Evolutionary conservation across 306 rosid genomes (phyloP).

Genomic region (Crotalaria pallida): DNA sequence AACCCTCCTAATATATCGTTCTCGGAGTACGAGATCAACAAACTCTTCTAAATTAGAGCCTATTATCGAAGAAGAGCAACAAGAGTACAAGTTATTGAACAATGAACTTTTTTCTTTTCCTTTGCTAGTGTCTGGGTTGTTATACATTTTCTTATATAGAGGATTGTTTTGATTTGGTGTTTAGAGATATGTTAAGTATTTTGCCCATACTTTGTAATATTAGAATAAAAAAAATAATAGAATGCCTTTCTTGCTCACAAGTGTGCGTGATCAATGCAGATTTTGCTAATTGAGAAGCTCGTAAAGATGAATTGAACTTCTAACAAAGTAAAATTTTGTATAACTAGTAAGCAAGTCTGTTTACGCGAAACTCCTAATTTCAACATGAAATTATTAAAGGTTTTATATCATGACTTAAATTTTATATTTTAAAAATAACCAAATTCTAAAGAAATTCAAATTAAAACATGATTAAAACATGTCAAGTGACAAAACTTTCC

Average conservation of each 20-base stretch:
- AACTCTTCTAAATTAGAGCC: constrained; percentile 17
- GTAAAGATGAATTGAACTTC: neutral
- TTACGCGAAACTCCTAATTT: no score
- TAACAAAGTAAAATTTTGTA: neutral
- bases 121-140: constrained; percentile 16
- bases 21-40: neutral
- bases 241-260: neutral
- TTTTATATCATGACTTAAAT: no score
- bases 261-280: neutral
- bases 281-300: neutral
- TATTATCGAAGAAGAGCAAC: constrained; percentile 25
- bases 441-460: no score
- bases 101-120: constrained; percentile 21
- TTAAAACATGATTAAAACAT: no score
- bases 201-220: neutral
- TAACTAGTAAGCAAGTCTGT: no score
- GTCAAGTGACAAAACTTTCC: no score
- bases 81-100: neutral
- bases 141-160: neutral
- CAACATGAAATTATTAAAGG: no score
- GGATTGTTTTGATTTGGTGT: neutral
- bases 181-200: neutral
- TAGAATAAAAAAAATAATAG: neutral
- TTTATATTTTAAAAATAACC: no score
- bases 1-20: neutral